Evolutionary conservation across 805 yeast species (phyloP).

Genomic region (Pichia nanzhaoensis): DNA sequence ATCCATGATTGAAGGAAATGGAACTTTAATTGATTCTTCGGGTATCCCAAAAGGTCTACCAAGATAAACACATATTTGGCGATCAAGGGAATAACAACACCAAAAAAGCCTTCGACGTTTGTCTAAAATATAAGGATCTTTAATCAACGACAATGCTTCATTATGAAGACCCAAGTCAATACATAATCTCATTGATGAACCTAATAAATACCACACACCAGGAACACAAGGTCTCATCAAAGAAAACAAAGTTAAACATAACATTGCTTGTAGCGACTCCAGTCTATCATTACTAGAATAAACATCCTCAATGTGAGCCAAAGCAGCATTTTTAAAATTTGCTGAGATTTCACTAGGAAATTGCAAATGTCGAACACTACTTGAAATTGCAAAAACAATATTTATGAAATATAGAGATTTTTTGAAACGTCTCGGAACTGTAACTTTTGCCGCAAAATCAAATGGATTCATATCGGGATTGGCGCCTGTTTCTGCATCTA

Average conservation of each 20-base stretch:
- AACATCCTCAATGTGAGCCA: constrained; percentile 49
- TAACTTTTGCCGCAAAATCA: constrained; percentile 32
- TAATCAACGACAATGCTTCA: constrained; percentile 37
- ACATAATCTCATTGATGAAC: constrained; percentile 70
- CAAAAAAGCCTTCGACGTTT: constrained; percentile 74
- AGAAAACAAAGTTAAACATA: constrained; percentile 63
- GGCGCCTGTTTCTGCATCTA: constrained; percentile 25
- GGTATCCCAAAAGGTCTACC: constrained; percentile 89
- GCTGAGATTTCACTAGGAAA: constrained; percentile 62
- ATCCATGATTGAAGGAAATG: constrained; percentile 68
- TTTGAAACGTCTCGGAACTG: constrained; percentile 42
- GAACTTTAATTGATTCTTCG: constrained; percentile 66
- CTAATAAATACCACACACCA: constrained; percentile 88
- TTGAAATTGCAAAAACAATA: constrained; percentile 73
- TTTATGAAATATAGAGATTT: constrained; percentile 64
- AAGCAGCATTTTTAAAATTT: constrained; percentile 62
- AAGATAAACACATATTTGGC: constrained; percentile 79
- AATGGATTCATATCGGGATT: constrained; percentile 26
- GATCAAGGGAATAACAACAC: constrained; percentile 82
- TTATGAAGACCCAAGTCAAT: constrained; percentile 82
- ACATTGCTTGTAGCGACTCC: constrained; percentile 66
- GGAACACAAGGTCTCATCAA: constrained; percentile 86
- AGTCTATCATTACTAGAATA: constrained; percentile 53
- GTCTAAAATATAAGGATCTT: constrained; percentile 56
- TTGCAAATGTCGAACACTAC: constrained; percentile 64